Evolutionary conservation across 805 yeast species (phyloP).

Genomic region (Martiniozyma abietophila): DNA sequence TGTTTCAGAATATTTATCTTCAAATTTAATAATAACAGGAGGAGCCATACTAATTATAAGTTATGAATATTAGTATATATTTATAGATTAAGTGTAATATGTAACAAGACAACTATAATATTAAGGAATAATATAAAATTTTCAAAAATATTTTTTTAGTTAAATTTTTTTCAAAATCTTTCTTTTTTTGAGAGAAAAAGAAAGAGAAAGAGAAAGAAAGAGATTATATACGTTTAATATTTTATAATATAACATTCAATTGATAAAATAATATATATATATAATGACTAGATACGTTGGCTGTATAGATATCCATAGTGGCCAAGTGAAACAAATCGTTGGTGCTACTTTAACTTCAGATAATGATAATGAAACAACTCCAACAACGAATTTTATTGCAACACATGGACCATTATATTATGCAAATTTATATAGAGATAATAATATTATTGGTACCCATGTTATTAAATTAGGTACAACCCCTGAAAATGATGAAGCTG

Average conservation of each 20-base stretch:
- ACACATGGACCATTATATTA: slow-evolving; percentile 64
- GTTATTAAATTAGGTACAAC: slow-evolving; percentile 83
- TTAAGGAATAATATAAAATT: too few relatives aligned
- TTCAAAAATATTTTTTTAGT: background rate
- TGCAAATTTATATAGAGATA: slow-evolving; percentile 55
- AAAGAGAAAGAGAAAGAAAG: background rate
- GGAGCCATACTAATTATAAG: slow-evolving; percentile 15
- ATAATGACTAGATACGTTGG: slow-evolving; percentile 83
- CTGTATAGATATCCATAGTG: slow-evolving; percentile 91
- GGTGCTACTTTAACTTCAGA: slow-evolving; percentile 70
- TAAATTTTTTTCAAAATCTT: background rate
- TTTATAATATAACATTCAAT: background rate
- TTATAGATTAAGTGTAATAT: background rate
- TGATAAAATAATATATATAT: background rate
- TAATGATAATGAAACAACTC: slow-evolving; percentile 39
- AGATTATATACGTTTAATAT: background rate
- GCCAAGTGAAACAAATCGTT: slow-evolving; percentile 93
- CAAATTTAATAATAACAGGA: slow-evolving; percentile 44
- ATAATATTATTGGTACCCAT: slow-evolving; percentile 69
- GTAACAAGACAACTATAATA: background rate
- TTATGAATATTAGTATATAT: background rate
- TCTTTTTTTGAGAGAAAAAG: background rate
- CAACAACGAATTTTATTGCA: slow-evolving; percentile 84
- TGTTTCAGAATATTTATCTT: slow-evolving; percentile 25
- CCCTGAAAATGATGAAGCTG: slow-evolving; percentile 73